Evolutionary conservation across 768 basidiomycete species (phyloP), one percentile per base, ranked within the genome.

Genomic region (Mycena chlorophos): DNA sequence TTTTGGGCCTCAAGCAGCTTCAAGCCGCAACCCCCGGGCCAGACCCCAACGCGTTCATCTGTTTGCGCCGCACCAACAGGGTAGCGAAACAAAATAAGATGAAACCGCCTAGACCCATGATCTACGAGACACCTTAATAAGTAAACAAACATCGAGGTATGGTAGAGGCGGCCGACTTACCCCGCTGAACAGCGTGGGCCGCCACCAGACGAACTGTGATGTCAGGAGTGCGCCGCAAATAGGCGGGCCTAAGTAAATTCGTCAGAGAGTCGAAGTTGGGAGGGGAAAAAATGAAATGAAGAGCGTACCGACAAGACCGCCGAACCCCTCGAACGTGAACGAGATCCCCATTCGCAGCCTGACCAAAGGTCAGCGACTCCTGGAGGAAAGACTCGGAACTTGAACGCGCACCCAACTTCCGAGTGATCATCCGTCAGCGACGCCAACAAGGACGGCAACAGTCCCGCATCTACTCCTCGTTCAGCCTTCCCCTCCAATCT

Each of bases 401-500:
- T n/a, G n/a, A 85, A 68, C 17, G 81, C 71, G 22, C 75, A 75
- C 38, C 85, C 85, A n/a, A 85, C 75, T 63, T 85, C 82, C 1
- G 75, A 69, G 28, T 79, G 68, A 27, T 75, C 73, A 17, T 64
- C 66, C 0, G 83, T 77, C 10, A 81, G 70, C 8, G 72, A 68
- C 4, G 73, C 69, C 13, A 83, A 63, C 63, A 79, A 69, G 2
- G 81, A 78, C 0, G 75, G 65, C 43, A 80, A 67, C 16, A 83
- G 70, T 30, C 73, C 76, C 5, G 70, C 67, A 58, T 74, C 75
- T 76, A 34, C 31, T 34, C 22, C 28, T 5, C n/a, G n/a, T 30
- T 22, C 19, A 5, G 27, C 27, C 22, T 2, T 27, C 5, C n/a
- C 46, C 13, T n/a, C 46, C 31, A 30, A 29, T n/a, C 19, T 50